These are phyloP conservation scores for Trifolium pratense DNA, from an alignment of 306 rosid species.

Conservation along the genomic window DNA sequence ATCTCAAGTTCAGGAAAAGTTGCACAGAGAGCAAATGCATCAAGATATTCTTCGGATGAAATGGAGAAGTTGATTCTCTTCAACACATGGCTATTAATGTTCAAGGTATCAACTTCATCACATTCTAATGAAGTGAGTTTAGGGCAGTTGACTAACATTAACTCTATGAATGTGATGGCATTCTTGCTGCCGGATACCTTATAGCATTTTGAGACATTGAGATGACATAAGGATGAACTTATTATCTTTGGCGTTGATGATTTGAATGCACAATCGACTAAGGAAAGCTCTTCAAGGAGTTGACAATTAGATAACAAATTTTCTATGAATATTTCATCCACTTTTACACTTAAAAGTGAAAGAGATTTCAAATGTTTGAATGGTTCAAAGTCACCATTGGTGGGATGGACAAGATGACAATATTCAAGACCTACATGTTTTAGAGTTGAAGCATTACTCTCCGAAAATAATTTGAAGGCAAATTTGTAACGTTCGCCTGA, in stretches of 20 bases:
- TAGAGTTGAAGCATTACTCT: not conserved
- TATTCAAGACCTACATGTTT: not conserved
- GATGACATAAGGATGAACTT: not conserved
- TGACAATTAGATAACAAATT: not conserved
- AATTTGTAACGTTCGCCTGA: not conserved
- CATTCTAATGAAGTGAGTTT: not conserved
- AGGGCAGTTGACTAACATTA: not conserved
- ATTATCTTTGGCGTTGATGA: not conserved
- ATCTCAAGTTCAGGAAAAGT: constrained; percentile 16
- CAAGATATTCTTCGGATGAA: not conserved
- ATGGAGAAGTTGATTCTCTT: not conserved
- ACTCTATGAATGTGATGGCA: rapidly evolving
- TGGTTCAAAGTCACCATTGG: too few relatives aligned
- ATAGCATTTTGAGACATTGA: not conserved
- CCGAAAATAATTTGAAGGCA: not conserved
- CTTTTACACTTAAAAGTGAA: not conserved
- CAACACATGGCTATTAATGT: not conserved
- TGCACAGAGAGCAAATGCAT: not conserved
- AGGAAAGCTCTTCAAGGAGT: constrained; percentile 5
- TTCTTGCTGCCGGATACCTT: rapidly evolving
- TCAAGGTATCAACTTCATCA: not conserved
- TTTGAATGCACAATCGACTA: not conserved
- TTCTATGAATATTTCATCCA: not conserved
- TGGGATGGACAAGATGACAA: too few relatives aligned
- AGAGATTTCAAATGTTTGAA: too few relatives aligned